Percentiles rank a stretch among this genome's conserved stretches.
Evolutionary conservation across 1,284 basidiomycete species (phyloP).

Genomic region (Prillingera fragicola): DNA sequence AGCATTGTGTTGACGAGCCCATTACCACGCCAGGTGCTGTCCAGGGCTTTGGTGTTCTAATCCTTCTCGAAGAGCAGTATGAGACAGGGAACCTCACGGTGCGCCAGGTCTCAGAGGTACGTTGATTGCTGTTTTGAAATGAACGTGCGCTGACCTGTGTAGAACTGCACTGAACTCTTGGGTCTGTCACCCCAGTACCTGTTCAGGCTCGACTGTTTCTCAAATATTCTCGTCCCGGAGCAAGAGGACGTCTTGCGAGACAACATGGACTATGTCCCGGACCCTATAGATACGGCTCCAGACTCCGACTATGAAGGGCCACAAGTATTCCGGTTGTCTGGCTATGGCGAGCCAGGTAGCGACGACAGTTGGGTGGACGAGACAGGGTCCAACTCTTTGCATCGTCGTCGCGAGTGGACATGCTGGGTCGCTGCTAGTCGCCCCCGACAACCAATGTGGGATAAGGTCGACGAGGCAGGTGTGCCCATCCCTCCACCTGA

Average conservation of each 20-base stretch:
- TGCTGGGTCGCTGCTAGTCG: constrained; percentile 81
- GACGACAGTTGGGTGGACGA: background rate
- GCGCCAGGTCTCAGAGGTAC: constrained; percentile 75
- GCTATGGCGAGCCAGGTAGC: constrained; percentile 31
- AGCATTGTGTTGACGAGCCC: constrained; percentile 78
- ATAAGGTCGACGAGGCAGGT: constrained; percentile 30
- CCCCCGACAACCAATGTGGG: constrained; percentile 42
- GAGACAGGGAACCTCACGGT: constrained; percentile 60
- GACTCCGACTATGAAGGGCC: constrained; percentile 54
- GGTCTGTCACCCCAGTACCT: constrained; percentile 72
- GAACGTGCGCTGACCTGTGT: constrained; percentile 14
- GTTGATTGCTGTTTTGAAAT: constrained; percentile 23
- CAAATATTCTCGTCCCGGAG: constrained; percentile 62
- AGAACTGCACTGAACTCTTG: constrained; percentile 64
- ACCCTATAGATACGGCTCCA: constrained; percentile 43
- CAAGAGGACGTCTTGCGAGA: constrained; percentile 72
- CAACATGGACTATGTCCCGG: constrained; percentile 64
- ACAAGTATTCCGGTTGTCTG: constrained; percentile 66
- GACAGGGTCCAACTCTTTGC: background rate
- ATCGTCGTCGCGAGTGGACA: constrained; percentile 59
- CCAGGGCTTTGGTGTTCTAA: constrained; percentile 77
- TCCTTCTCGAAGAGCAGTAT: constrained; percentile 65
- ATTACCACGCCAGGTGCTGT: constrained; percentile 79
- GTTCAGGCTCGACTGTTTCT: constrained; percentile 71
- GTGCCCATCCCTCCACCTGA: constrained; percentile 27